Conservation (phyloP, 1,284 basidiomycete genomes). For the Earliella scabrosa region DNA sequence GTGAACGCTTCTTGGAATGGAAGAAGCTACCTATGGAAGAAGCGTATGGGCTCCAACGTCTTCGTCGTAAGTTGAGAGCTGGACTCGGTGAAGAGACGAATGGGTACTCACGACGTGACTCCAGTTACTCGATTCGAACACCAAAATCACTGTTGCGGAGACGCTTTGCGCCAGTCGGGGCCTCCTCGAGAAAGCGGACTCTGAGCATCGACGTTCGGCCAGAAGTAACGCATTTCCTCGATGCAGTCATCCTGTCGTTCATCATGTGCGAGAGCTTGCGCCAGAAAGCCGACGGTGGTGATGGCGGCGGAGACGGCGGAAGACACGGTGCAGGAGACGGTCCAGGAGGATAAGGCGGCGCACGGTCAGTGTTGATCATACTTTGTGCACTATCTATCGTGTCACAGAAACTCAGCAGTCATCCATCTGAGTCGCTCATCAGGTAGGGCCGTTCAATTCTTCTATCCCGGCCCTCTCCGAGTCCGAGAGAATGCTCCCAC, state of each 20-base stretch:
- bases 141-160: not conserved
- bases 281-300: not conserved
- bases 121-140: slow-evolving; percentile 1
- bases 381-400: no score
- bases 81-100: no score
- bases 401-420: no score
- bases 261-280: slow-evolving; percentile 7
- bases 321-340: no score
- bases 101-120: no score
- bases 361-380: no score
- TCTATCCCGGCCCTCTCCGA: no score
- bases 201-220: not conserved
- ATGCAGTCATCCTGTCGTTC: slow-evolving; percentile 5
- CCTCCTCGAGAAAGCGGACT: not conserved
- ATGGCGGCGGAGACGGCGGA: not conserved
- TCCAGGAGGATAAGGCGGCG: not conserved
- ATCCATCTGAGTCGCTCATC: no score
- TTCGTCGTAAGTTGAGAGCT: not conserved
- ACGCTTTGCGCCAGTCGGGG: not conserved
- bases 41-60: not conserved
- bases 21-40: slow-evolving; percentile 5
- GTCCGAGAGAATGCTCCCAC: no score
- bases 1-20: not conserved
- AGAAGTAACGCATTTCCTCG: not conserved
- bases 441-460: no score